Conservation (phyloP, 345 rosid species). For the Firmiana major region DNA sequence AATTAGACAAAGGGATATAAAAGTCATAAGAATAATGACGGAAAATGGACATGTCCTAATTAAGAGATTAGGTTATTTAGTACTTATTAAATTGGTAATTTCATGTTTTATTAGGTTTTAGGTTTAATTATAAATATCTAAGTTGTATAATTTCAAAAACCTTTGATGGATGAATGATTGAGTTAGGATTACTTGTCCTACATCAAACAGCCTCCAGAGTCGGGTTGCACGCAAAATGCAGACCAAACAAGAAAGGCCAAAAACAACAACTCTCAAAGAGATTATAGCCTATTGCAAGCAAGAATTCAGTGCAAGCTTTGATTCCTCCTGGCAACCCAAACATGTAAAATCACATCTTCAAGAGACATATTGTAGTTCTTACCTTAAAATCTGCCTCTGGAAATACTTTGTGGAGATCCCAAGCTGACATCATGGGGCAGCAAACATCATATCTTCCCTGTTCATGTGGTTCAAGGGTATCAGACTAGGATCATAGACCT, state of each 20-base stretch:
- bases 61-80: too few species aligned
- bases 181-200: too few species aligned
- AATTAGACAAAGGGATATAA: background rate
- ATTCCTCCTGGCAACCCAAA: background rate
- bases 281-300: background rate
- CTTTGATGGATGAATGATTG: too few species aligned
- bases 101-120: too few species aligned
- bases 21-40: background rate
- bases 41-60: too few species aligned
- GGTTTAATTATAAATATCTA: too few species aligned
- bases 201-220: background rate
- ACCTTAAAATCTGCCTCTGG: slow-evolving; percentile 94
- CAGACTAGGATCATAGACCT: background rate
- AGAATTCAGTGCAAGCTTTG: background rate
- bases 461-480: slow-evolving; percentile 21
- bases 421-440: slow-evolving; percentile 99
- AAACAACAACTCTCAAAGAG: background rate
- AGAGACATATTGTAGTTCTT: background rate
- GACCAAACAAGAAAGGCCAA: background rate
- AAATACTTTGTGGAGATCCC: slow-evolving; percentile 98
- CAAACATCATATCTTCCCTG: slow-evolving; percentile 96
- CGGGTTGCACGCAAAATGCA: background rate
- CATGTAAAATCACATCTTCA: background rate
- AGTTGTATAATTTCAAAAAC: too few species aligned
- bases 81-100: too few species aligned